These are phyloP conservation scores for Alternaria burnsii DNA, from an alignment of 2,329 filamentous ascomycete genomes.

Conservation along the genomic window DNA sequence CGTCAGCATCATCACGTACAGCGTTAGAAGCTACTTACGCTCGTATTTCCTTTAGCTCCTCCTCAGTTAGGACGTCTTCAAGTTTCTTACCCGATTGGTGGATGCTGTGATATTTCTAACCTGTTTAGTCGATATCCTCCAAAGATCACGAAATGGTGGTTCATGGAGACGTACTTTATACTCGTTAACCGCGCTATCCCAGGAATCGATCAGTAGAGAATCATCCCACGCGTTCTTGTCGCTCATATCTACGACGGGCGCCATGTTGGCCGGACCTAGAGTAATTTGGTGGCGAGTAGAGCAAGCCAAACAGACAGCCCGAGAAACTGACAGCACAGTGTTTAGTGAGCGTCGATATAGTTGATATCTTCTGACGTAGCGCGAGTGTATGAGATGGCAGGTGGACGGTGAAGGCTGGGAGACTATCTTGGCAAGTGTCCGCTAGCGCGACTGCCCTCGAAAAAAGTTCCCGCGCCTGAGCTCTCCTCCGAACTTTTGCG, in stretches of 20 bases:
- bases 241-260: conserved; percentile 37
- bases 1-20: conserved; percentile 18
- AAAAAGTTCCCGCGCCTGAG: conserved; percentile 43
- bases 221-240: conserved; percentile 51
- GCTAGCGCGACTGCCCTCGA: conserved; percentile 34
- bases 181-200: conserved; percentile 48
- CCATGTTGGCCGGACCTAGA: conserved; percentile 24
- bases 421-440: conserved; percentile 27
- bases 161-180: conserved; percentile 41
- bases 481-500: conserved; percentile 44
- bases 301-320: neutral
- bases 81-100: conserved; percentile 46
- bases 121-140: conserved; percentile 14
- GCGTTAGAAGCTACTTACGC: conserved; percentile 26
- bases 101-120: conserved; percentile 51
- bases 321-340: neutral
- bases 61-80: conserved; percentile 44
- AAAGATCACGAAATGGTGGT: neutral
- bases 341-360: neutral
- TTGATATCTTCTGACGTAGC: neutral
- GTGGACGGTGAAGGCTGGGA: conserved; percentile 6
- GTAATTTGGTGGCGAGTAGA: neutral
- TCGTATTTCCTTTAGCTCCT: conserved; percentile 43
- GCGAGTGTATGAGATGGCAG: neutral
- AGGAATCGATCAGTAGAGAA: conserved; percentile 45